phyloP scores from a whole-genome alignment of 2,329 filamentous ascomycete species.

The Ophiostoma tasmaniense region DNA sequence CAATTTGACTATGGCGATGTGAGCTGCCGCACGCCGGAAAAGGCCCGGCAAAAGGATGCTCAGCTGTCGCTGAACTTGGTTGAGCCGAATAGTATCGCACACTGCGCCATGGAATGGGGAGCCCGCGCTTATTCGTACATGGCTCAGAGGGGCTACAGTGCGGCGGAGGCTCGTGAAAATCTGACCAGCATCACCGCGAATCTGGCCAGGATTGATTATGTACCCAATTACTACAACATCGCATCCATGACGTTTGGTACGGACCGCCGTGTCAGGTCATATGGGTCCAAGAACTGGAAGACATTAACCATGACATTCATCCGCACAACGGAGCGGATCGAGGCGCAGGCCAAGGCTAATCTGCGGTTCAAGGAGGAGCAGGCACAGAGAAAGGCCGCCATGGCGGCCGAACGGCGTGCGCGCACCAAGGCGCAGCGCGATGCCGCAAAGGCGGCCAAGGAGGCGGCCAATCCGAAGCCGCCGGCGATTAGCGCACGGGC shows the following conservation, averaged over 20 bases:
- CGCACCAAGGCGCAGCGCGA: neutral
- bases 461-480: neutral
- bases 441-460: neutral
- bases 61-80: conserved; percentile 6
- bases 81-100: neutral
- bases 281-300: neutral
- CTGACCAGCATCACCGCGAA: neutral
- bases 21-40: neutral
- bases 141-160: neutral
- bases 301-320: neutral
- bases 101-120: conserved; percentile 6
- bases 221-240: neutral
- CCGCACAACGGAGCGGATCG: neutral
- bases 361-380: neutral
- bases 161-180: neutral
- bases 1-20: neutral
- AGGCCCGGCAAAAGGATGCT: neutral
- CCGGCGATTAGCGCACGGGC: neutral
- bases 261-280: neutral
- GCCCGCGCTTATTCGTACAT: conserved; percentile 13
- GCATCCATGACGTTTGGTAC: conserved; percentile 10
- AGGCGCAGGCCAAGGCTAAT: neutral
- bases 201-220: neutral
- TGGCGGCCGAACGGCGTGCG: neutral
- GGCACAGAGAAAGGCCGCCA: neutral